Base-by-base conservation (phyloP, 306 rosid genomes). In the Heteromeles arbutifolia region DNA sequence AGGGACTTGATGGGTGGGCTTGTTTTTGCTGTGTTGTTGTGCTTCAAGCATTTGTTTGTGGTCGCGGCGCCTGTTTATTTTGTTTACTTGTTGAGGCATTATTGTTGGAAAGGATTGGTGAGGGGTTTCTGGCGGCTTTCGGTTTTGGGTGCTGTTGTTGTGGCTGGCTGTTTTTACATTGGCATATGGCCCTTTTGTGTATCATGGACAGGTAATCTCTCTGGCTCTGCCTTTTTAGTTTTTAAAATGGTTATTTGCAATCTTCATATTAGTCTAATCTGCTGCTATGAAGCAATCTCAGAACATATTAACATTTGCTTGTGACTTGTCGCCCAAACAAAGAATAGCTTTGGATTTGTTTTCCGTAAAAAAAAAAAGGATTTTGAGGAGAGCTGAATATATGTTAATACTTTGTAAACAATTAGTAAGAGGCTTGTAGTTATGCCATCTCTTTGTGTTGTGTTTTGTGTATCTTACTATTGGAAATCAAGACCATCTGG, bases 21-120 rank as follows among this genome's bases (percentile, higher is more conserved):
- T 76, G 68, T 76, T 67, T 90, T 95, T 77, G 96, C 97, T 18
- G 74, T 79, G 70, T 80, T 95, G 22, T 63, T 90, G 89, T 95
- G 97, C 77, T 90, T 90, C 65, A 95, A 95, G 82, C 97, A 95
- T 86, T 89, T 95, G 82, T 95, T 92, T 87, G 96, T 92, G 0
- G 97, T 92, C 32, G 97, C 93, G 68, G 98, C 92, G 0, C 98
- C 98, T 0, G 89, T 95, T 57, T 95, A 90, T 83, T 90, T 90
- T 80, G 82, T 95, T 50, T 95, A 95, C 77, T 82, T 95, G 87
- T 81, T 90, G 87, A 84, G 90, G 88, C 98, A 95, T 80, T 95
- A 87, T 70, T 92, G 97, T 76, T 78, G 96, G 88, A 88, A 86
- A 68, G 97, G 97, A 74, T 52, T 86, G 28, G 37, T 80, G 26